phyloP scores from a whole-genome alignment of 2,329 filamentous ascomycete genomes.

The Colletotrichum melonis region DNA sequence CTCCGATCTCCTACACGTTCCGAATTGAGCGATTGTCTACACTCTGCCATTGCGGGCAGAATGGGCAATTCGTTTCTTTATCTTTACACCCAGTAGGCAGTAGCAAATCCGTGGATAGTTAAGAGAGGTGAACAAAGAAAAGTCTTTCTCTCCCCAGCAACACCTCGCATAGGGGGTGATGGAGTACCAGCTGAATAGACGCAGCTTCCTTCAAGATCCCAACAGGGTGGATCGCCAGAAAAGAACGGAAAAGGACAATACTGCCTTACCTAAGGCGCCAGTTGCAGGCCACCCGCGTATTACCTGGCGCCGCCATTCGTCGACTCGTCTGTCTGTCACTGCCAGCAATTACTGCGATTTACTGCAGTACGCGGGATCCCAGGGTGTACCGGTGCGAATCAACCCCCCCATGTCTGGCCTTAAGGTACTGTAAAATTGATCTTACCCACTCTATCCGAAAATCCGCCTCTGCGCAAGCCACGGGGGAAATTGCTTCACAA shows the following conservation, averaged over 20 bases:
- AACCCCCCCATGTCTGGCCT: not conserved
- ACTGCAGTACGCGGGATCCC: not conserved
- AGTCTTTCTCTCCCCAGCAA: constrained; percentile 7
- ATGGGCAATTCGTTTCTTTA: not conserved
- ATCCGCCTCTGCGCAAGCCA: constrained; percentile 30
- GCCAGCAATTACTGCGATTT: not conserved
- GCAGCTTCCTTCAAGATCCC: not conserved
- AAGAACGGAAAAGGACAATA: not conserved
- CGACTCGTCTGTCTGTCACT: not conserved
- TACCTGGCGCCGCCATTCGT: not conserved
- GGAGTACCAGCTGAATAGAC: not conserved
- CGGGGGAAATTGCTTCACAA: constrained; percentile 29
- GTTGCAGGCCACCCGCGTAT: not conserved
- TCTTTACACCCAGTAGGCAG: not conserved
- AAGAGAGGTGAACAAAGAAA: not conserved
- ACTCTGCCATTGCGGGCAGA: not conserved
- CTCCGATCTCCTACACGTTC: not conserved
- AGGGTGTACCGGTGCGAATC: constrained; percentile 4
- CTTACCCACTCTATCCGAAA: constrained; percentile 23
- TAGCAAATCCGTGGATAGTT: not conserved
- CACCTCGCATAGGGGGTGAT: not conserved
- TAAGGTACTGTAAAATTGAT: constrained; percentile 8
- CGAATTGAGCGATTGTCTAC: not conserved
- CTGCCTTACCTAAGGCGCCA: not conserved
- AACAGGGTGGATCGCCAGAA: constrained; percentile 1